Evolutionary conservation across 2,329 filamentous ascomycete species (phyloP).

Genomic region (Neonectria sp.): DNA sequence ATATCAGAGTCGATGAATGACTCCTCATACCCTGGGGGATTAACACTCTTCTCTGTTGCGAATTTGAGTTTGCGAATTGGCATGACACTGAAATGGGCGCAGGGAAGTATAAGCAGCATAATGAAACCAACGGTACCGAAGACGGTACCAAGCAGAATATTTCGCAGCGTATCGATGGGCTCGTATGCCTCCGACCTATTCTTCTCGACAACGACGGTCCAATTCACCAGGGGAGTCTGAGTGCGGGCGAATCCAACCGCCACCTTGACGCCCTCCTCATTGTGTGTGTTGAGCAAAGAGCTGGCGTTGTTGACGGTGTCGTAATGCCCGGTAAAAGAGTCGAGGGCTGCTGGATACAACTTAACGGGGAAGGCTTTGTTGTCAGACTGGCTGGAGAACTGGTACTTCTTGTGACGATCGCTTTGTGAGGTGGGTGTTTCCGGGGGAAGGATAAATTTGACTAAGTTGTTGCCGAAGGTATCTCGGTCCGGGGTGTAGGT

Average conservation of each 20-base stretch:
- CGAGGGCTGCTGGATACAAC: conserved; percentile 74
- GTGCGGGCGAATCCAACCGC: conserved; percentile 86
- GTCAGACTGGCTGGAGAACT: conserved; percentile 56
- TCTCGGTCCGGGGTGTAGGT: conserved; percentile 58
- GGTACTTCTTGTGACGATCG: conserved; percentile 62
- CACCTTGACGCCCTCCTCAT: conserved; percentile 79
- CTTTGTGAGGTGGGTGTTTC: conserved; percentile 53
- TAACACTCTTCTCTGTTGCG: conserved; percentile 81
- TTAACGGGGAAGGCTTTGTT: conserved; percentile 70
- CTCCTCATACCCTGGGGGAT: conserved; percentile 73
- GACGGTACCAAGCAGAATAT: conserved; percentile 86
- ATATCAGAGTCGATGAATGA: conserved; percentile 60
- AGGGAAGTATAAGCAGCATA: conserved; percentile 79
- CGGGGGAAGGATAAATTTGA: conserved; percentile 76
- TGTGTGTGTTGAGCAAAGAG: conserved; percentile 76
- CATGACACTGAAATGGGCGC: conserved; percentile 85
- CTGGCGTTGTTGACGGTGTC: conserved; percentile 76
- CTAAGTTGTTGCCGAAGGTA: conserved; percentile 59
- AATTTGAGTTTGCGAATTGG: conserved; percentile 84
- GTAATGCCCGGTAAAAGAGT: conserved; percentile 70
- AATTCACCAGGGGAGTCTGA: conserved; percentile 78
- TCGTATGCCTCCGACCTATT: conserved; percentile 80
- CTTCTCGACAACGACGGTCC: conserved; percentile 88
- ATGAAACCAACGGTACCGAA: conserved; percentile 86
- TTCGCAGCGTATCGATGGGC: conserved; percentile 82